A percentile compares a stretch with the other conserved stretches of the same genome.
Evolutionary conservation across 73 alveolate genomes (phyloP).

Genomic region (Effrenium voratum): DNA sequence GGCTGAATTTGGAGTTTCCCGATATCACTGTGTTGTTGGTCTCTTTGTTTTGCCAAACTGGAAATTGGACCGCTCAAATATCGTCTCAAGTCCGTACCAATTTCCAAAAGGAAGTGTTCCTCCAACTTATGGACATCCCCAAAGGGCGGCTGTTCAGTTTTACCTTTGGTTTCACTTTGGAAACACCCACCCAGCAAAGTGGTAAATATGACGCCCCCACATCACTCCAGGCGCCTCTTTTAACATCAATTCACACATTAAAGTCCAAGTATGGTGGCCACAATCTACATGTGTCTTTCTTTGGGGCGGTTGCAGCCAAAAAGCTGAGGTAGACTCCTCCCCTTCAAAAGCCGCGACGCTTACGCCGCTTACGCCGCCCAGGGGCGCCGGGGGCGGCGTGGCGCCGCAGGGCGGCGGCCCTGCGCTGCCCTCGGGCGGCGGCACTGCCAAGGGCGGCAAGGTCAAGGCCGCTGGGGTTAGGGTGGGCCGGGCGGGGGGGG

Average conservation of each 20-base stretch:
- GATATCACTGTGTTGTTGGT: no score
- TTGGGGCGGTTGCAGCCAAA: background rate
- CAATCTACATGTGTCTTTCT: background rate
- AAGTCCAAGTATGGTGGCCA: background rate
- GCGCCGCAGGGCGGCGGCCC: slow-evolving; percentile 14
- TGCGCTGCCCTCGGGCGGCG: slow-evolving; percentile 42
- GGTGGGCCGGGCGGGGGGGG: background rate
- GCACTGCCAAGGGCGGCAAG: slow-evolving; percentile 42
- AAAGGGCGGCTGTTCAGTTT: no score
- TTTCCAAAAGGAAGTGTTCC: no score
- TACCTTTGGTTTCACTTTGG: no score
- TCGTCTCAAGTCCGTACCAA: no score
- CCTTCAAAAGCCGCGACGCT: no score
- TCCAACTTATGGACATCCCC: no score
- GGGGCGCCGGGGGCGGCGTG: slow-evolving; percentile 55
- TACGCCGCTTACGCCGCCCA: no score
- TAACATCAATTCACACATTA: background rate
- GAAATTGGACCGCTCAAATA: no score
- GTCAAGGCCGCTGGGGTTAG: background rate
- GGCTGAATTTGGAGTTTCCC: no score
- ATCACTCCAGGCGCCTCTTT: background rate
- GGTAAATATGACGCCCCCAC: background rate
- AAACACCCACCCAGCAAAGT: no score
- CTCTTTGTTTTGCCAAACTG: no score
- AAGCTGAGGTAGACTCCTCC: background rate